Evolutionary conservation across 208 protist species (phyloP), one percentile per base, ranked within the genome.

Genomic region (Trypanosoma lewisi): DNA sequence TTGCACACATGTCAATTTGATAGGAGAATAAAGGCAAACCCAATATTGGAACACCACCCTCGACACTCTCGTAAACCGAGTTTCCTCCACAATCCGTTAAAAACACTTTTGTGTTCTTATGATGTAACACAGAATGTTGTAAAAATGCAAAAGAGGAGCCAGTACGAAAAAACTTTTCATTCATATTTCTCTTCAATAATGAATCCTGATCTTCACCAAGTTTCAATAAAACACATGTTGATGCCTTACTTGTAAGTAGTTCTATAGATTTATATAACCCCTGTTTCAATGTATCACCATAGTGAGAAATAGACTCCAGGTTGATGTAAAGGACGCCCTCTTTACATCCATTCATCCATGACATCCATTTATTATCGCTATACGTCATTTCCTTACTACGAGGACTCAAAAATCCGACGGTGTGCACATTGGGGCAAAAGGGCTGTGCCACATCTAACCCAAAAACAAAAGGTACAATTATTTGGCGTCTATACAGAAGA

Each of bases 371-470:
- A 6, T 36, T 23, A 33, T 66, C 42, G 14, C 61, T 49, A 23
- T 17, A 9, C 30, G 17, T 16, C n/a, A 4, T 48, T 11, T 14
- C 37, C 14, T 64, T 49, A 58, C 45, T 57, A 11, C 68, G 68
- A 16, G 54, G 36, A 27, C 42, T 58, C 7, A 87, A n/a, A 58
- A 87, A 82, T 0, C 81, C 77, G 28, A 87, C 59, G 17, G 52
- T 44, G 37, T 82, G 74, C 4, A 82, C 34, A 54, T 84, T 83
- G 1, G 77, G 77, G 28, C 71, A 82, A 28, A 57, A 49, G 1
- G 71, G 63, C 8, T 55, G 63, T 0, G 48, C 4, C 17, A 75
- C 16, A 52, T 81, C 75, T n/a, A 87, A n/a, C 0, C 77, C 77
- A 25, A 71, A 66, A 55, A 81, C 54, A 28, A 63, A 56, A 17